These are phyloP conservation scores for Cladosporium sp. DNA, from an alignment of 2,329 filamentous ascomycete genomes.

Conservation along the genomic window DNA sequence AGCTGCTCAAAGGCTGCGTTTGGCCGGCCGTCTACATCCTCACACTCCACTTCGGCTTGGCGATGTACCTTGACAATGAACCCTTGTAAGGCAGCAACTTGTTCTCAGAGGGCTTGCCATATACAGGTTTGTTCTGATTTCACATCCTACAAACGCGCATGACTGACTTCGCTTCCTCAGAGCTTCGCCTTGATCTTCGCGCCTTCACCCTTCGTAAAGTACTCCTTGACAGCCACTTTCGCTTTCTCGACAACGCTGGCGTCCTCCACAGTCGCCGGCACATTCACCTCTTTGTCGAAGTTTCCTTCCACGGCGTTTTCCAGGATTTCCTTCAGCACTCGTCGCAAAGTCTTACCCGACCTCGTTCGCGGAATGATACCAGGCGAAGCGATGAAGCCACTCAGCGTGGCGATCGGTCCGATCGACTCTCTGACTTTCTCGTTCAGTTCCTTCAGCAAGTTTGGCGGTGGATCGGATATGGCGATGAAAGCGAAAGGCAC, in stretches of 20 bases:
- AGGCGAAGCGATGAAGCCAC: slow-evolving; percentile 80
- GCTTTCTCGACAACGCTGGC: slow-evolving; percentile 71
- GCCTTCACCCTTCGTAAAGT: slow-evolving; percentile 58
- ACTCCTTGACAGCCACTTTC: slow-evolving; percentile 68
- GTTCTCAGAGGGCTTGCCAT: neutral
- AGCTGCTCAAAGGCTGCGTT: neutral
- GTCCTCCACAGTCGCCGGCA: slow-evolving; percentile 88
- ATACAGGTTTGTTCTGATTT: neutral
- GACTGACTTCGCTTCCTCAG: slow-evolving; percentile 21
- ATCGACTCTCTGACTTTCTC: slow-evolving; percentile 74
- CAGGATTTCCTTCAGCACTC: slow-evolving; percentile 78
- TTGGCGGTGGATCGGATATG: slow-evolving; percentile 51
- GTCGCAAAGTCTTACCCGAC: slow-evolving; percentile 84
- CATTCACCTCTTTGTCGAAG: slow-evolving; percentile 68
- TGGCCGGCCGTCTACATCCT: neutral
- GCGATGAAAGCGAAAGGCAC: slow-evolving; percentile 88
- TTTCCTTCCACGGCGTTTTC: slow-evolving; percentile 78
- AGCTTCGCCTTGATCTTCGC: slow-evolving; percentile 38
- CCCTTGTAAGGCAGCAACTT: neutral
- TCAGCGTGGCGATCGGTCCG: slow-evolving; percentile 80
- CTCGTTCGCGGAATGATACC: slow-evolving; percentile 90
- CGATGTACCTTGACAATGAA: neutral
- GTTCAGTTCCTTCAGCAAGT: slow-evolving; percentile 66
- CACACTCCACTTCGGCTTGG: neutral
- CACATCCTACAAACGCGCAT: neutral